Evolutionary conservation across 345 rosid genomes (phyloP), one percentile per base, ranked within the genome.

Genomic region (Populus euphratica): DNA sequence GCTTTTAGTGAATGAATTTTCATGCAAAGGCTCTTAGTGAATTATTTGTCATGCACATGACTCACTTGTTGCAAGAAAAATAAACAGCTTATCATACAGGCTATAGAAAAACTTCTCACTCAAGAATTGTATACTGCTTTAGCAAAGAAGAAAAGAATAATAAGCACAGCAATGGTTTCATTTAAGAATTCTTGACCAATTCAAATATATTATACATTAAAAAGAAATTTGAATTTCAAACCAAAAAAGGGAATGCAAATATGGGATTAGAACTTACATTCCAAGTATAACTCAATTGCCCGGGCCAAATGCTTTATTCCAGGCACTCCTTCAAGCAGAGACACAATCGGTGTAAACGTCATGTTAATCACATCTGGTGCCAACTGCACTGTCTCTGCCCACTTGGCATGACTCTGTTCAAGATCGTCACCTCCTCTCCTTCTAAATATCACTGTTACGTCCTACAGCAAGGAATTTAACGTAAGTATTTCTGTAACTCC

Each of bases 391-490:
- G 95, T 93, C 74, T 90, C 86, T 4, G 90, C 95, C 99, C 99
- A 96, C 79, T 88, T 90, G 59, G 88, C 84, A 84, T 92, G 98
- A 84, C 93, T 92, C 85, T 96, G 99, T 81, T 93, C 99, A 56
- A 96, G 94, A 86, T 96, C 98, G 65, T 96, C 99, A 21, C 99
- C 99, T 77, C 99, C 99, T 86, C 99, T 91, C 86, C 99, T 85
- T 90, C 99, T 86, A 83, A 91, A 96, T 77, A 96, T 96, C 69
- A 96, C 98, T 80, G 99, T 92, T 69, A 93, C 93, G 82, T 96
- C 98, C 99, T 96, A 89, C 95, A 93, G 82, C 69, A 89, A 82
- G 78, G 75, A 86, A 74, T 73, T 68, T 38, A 63, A 50, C 25
- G 68, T 67, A 71, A 44, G 7, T 29, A 68, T 73, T 81, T 77